Conservation (phyloP, 257 asterid genomes). For the Solanum chilense region DNA sequence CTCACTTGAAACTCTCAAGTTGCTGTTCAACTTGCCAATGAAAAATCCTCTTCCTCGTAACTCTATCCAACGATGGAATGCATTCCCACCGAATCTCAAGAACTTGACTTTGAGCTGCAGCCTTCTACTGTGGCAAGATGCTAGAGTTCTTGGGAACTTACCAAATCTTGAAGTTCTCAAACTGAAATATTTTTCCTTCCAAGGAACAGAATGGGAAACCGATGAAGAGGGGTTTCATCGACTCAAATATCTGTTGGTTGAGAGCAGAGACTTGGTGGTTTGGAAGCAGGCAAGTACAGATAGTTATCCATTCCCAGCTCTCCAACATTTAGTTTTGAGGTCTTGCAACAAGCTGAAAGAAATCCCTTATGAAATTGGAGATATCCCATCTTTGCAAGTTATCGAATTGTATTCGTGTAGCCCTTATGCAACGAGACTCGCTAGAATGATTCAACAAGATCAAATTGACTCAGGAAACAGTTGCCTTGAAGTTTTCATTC, state of each 20-base stretch:
- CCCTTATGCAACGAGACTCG: not conserved
- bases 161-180: not conserved
- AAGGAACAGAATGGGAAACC: not conserved
- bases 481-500: not conserved
- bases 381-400: not conserved
- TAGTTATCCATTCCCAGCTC: not conserved
- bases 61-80: not conserved
- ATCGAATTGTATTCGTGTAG: not conserved
- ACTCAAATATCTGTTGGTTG: not conserved
- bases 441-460: not conserved
- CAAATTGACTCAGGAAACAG: not conserved
- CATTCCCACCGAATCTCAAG: not conserved
- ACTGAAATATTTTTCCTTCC: not conserved
- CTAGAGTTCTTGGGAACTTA: not conserved
- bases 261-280: not conserved
- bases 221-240: not conserved
- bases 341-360: not conserved
- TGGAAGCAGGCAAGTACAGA: not conserved
- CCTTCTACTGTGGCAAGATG: too few species aligned
- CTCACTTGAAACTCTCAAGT: not conserved
- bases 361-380: not conserved
- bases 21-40: not conserved
- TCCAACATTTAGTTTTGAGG: not conserved
- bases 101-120: not conserved
- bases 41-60: not conserved